Evolutionary conservation across 495 filamentous ascomycete genomes (phyloP).

Genomic region (Penicillium lagena): DNA sequence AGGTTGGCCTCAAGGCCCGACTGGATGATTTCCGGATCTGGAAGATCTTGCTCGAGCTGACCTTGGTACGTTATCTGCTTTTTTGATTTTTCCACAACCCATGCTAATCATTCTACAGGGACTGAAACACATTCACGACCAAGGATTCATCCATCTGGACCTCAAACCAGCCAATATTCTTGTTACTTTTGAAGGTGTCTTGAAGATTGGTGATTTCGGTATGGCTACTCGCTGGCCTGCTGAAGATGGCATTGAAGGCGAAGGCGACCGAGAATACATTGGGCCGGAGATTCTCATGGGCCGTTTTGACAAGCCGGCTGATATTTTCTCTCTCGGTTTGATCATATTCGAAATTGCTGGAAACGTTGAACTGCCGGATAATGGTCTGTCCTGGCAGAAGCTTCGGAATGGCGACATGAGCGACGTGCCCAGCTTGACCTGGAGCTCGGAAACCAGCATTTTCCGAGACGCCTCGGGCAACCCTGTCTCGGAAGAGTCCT

Average conservation of each 20-base stretch:
- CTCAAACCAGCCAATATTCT: slow-evolving; percentile 93
- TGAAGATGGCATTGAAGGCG: slow-evolving; percentile 69
- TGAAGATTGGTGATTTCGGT: slow-evolving; percentile 97
- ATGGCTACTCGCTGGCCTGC: slow-evolving; percentile 80
- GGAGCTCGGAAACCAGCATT: slow-evolving; percentile 62
- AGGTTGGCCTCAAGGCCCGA: slow-evolving; percentile 73
- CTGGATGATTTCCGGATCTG: slow-evolving; percentile 96
- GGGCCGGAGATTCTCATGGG: slow-evolving; percentile 83
- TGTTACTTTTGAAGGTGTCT: slow-evolving; percentile 79
- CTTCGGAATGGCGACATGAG: slow-evolving; percentile 82
- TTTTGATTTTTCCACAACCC: background rate
- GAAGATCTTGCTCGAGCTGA: slow-evolving; percentile 87
- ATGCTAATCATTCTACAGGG: slow-evolving; percentile 54
- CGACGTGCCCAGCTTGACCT: slow-evolving; percentile 77
- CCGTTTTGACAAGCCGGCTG: slow-evolving; percentile 79
- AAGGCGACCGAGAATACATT: slow-evolving; percentile 95
- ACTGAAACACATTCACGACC: slow-evolving; percentile 78
- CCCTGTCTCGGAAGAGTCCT: slow-evolving; percentile 42
- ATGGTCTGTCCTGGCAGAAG: slow-evolving; percentile 82
- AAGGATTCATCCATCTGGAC: slow-evolving; percentile 87
- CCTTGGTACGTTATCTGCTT: slow-evolving; percentile 46
- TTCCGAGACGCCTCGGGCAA: slow-evolving; percentile 71
- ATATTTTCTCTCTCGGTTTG: slow-evolving; percentile 88
- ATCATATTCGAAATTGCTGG: slow-evolving; percentile 91
- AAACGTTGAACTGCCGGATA: slow-evolving; percentile 86